These are phyloP conservation scores for Diplodia sapinea DNA, from an alignment of 2,329 filamentous ascomycete species.

Conservation along the genomic window DNA sequence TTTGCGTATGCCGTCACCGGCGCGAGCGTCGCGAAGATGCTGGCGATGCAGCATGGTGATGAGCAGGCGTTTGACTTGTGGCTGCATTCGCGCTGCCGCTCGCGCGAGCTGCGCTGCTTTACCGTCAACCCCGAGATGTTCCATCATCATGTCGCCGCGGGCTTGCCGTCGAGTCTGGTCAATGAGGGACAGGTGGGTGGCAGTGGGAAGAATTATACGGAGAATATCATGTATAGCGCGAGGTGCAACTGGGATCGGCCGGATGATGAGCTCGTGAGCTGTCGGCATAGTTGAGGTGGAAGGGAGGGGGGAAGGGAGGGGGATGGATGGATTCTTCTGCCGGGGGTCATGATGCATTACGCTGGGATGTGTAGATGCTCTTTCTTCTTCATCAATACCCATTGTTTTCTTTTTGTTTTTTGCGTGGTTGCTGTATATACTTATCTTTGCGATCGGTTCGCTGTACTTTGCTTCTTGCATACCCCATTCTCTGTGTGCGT, in stretches of 20 bases:
- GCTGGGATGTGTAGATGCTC: constrained; percentile 12
- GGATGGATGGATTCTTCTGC: too few relatives aligned
- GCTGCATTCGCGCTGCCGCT: constrained; percentile 33
- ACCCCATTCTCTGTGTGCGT: too few relatives aligned
- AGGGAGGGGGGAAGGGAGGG: too few relatives aligned
- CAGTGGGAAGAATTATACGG: constrained; percentile 18
- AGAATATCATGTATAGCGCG: constrained; percentile 33
- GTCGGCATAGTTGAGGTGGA: not conserved
- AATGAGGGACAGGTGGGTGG: constrained; percentile 23
- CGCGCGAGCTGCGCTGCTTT: constrained; percentile 29
- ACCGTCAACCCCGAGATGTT: constrained; percentile 34
- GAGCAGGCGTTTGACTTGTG: constrained; percentile 32
- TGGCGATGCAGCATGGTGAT: constrained; percentile 25
- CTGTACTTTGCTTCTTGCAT: too few relatives aligned
- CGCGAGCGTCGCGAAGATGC: constrained; percentile 14
- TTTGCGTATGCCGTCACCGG: constrained; percentile 33
- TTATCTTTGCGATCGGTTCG: too few relatives aligned
- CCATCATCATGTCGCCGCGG: constrained; percentile 32
- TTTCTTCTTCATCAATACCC: not conserved
- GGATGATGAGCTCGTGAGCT: constrained; percentile 26
- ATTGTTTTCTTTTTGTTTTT: not conserved
- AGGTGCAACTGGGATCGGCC: constrained; percentile 31
- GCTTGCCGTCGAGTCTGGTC: constrained; percentile 29
- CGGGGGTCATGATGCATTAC: not conserved
- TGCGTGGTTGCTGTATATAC: too few relatives aligned